Evolutionary conservation across 139 green algal species (phyloP).

Genomic region (Chlamydomonas asymmetrica): DNA sequence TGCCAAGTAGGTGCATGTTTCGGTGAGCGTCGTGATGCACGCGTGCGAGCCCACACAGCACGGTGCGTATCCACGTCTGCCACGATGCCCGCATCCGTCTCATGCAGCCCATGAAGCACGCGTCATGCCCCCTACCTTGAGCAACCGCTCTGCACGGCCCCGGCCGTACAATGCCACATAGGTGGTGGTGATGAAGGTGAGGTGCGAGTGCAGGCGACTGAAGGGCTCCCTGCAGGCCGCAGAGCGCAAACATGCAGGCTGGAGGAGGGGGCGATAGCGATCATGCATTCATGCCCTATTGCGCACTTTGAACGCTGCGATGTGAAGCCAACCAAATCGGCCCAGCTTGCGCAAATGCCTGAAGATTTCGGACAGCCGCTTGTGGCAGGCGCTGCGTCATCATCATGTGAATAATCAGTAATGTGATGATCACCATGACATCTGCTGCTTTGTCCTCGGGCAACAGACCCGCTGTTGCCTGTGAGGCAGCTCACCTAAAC

Average conservation of each 20-base stretch:
- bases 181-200: constrained; percentile 8
- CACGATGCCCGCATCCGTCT: too few relatives aligned
- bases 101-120: too few relatives aligned
- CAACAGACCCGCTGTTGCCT: too few relatives aligned
- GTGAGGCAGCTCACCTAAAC: neutral
- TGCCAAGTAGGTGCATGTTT: too few relatives aligned
- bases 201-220: constrained; percentile 6
- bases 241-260: neutral
- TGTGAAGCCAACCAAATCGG: too few relatives aligned
- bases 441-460: neutral
- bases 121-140: too few relatives aligned
- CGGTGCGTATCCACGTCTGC: too few relatives aligned
- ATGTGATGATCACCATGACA: neutral
- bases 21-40: too few relatives aligned
- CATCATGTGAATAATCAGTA: neutral
- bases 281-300: too few relatives aligned
- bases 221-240: neutral
- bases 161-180: neutral
- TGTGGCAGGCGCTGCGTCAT: neutral
- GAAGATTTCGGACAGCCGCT: neutral
- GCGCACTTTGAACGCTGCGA: neutral
- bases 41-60: too few relatives aligned
- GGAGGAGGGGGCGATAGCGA: neutral
- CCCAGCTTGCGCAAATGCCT: neutral
- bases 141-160: too few relatives aligned